These are phyloP conservation scores for Gossypium bickii DNA, from an alignment of 345 rosid genomes.

Conservation along the genomic window DNA sequence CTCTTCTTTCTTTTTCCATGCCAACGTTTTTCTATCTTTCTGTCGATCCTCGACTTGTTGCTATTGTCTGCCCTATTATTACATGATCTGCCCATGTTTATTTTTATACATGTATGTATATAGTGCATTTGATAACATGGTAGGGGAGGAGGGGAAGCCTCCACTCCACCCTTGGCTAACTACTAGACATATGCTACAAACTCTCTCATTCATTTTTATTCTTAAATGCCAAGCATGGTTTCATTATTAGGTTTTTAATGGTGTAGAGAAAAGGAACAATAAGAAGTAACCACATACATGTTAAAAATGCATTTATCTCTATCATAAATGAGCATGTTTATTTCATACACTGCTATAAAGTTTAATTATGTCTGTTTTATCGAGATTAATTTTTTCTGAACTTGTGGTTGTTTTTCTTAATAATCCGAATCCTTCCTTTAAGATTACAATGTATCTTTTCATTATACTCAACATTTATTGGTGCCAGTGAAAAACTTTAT, in stretches of 20 bases:
- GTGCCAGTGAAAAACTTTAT: too few species aligned
- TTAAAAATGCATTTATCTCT: too few species aligned
- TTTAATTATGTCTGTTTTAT: too few species aligned
- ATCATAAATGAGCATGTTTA: too few species aligned
- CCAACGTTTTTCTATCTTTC: neutral
- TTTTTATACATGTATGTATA: neutral
- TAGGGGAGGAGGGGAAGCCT: neutral
- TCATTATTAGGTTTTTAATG: neutral
- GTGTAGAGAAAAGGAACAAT: neutral
- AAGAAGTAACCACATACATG: too few species aligned
- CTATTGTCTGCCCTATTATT: neutral
- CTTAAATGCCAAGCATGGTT: neutral
- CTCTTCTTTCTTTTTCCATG: neutral
- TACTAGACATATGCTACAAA: too few species aligned
- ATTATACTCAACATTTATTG: too few species aligned
- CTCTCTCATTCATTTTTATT: neutral
- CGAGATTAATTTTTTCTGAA: too few species aligned
- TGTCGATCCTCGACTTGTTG: neutral
- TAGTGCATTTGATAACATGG: neutral
- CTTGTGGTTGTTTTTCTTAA: too few species aligned
- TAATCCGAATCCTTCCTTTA: accelerated
- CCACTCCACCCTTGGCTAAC: too few species aligned
- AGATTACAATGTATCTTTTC: too few species aligned
- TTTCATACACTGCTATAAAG: too few species aligned
- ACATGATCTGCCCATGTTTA: constrained; percentile 32